Conservation (phyloP, 2,329 filamentous ascomycete species). For the Colletotrichum zoysiae region DNA sequence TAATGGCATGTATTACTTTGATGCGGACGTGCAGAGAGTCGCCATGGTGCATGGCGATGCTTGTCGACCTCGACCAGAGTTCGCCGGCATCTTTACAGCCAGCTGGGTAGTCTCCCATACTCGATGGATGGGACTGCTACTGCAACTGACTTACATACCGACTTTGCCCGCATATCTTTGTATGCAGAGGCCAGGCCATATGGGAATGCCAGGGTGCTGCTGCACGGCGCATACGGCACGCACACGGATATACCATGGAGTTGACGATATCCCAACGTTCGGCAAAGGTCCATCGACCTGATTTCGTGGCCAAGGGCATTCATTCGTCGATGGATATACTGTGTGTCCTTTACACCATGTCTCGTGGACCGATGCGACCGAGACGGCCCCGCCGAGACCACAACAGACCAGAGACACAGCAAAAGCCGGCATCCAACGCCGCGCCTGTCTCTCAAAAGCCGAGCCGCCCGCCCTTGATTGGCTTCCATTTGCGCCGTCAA, state of each 20-base stretch:
- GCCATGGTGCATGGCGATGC: slow-evolving; percentile 19
- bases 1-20: slow-evolving; percentile 10
- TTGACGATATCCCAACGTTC: slow-evolving; percentile 14
- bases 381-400: slow-evolving; percentile 26
- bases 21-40: slow-evolving; percentile 12
- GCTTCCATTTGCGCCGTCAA: slow-evolving; percentile 19
- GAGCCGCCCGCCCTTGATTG: slow-evolving; percentile 11
- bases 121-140: slow-evolving; percentile 24
- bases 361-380: slow-evolving; percentile 27
- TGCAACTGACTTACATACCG: slow-evolving; percentile 39
- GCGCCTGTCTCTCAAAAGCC: neutral
- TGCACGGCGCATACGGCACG: slow-evolving; percentile 17
- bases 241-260: slow-evolving; percentile 9
- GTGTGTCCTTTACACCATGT: slow-evolving; percentile 1
- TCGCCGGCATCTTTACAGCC: slow-evolving; percentile 6
- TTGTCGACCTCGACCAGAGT: slow-evolving; percentile 24
- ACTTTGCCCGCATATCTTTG: slow-evolving; percentile 31
- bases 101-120: neutral
- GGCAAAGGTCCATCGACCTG: slow-evolving; percentile 23
- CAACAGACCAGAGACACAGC: slow-evolving; percentile 3
- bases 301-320: slow-evolving; percentile 11
- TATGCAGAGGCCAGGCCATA: slow-evolving; percentile 32
- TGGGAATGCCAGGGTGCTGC: slow-evolving; percentile 30
- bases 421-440: neutral
- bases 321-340: slow-evolving; percentile 10